Conservation (phyloP, 164 flowering plant species). For the Nymphaea colorata region DNA sequence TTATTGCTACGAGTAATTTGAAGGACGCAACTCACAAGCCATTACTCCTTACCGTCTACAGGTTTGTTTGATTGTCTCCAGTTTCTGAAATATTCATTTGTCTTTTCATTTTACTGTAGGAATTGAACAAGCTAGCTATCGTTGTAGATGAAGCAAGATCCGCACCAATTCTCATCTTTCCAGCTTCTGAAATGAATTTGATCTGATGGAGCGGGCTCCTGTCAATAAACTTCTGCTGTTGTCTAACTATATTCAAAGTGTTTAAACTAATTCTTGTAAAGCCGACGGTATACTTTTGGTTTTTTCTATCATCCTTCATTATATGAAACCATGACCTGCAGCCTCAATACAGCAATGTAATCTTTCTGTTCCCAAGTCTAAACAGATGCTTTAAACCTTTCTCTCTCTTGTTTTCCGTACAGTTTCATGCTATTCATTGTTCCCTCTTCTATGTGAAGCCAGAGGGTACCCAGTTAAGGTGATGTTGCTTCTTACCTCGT, state of each 20-base stretch:
- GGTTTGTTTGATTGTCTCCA: conserved; percentile 51
- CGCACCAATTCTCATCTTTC: no score
- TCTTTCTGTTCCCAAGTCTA: no score
- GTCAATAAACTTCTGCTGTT: no score
- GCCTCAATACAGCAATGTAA: no score
- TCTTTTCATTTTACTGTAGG: neutral
- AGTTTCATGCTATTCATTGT: conserved; percentile 88
- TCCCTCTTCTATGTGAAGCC: conserved; percentile 85
- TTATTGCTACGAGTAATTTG: conserved; percentile 46
- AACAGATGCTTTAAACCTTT: neutral
- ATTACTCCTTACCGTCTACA: conserved; percentile 63
- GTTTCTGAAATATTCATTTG: neutral
- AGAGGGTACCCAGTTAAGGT: conserved; percentile 89
- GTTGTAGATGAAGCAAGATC: no score
- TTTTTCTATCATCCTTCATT: neutral
- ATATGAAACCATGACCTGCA: no score
- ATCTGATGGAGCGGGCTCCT: no score
- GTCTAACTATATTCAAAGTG: no score
- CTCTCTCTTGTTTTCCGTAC: conserved; percentile 21
- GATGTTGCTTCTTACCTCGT: conserved; percentile 47
- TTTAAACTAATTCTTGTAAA: no score
- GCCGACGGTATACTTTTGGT: no score
- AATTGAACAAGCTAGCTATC: neutral
- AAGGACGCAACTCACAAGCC: conserved; percentile 50
- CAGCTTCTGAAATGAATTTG: no score